Conservation (phyloP, 2,329 filamentous ascomycete species). For the Ophiostoma australiae region DNA sequence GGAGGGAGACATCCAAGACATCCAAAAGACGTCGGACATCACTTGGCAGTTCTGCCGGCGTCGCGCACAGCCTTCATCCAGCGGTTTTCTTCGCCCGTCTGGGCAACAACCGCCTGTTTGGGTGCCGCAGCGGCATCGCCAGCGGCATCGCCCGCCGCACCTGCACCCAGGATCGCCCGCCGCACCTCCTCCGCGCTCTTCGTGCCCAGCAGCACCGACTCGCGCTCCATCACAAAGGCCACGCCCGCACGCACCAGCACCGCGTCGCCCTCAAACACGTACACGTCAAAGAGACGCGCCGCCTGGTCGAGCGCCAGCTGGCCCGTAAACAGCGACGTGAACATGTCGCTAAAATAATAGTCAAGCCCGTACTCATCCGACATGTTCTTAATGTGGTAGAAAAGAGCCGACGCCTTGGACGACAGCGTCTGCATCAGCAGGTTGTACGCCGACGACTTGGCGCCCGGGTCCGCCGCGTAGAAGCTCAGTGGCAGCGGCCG, state of each 20-base stretch:
- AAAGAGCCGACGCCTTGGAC: slow-evolving; percentile 59
- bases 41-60: slow-evolving; percentile 35
- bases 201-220: slow-evolving; percentile 48
- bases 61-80: slow-evolving; percentile 41
- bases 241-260: slow-evolving; percentile 67
- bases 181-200: slow-evolving; percentile 44
- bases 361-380: slow-evolving; percentile 34
- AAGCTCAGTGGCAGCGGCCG: slow-evolving; percentile 70
- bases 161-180: slow-evolving; percentile 35
- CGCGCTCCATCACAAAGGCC: slow-evolving; percentile 55
- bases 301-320: slow-evolving; percentile 64
- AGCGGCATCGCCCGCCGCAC: not conserved
- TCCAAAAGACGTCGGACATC: not conserved
- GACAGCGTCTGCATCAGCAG: slow-evolving; percentile 62
- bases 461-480: slow-evolving; percentile 63
- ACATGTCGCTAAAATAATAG: slow-evolving; percentile 55
- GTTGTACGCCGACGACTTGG: slow-evolving; percentile 63
- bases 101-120: slow-evolving; percentile 37
- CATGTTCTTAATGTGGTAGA: slow-evolving; percentile 57
- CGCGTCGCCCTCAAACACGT: slow-evolving; percentile 74
- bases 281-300: slow-evolving; percentile 73
- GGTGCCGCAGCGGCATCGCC: slow-evolving; percentile 15
- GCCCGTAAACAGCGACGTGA: slow-evolving; percentile 60
- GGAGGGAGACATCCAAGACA: not conserved
- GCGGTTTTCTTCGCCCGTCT: slow-evolving; percentile 46